Conservation (phyloP, 1,284 basidiomycete genomes). For the Xerocomus cyaneibrunnescens region DNA sequence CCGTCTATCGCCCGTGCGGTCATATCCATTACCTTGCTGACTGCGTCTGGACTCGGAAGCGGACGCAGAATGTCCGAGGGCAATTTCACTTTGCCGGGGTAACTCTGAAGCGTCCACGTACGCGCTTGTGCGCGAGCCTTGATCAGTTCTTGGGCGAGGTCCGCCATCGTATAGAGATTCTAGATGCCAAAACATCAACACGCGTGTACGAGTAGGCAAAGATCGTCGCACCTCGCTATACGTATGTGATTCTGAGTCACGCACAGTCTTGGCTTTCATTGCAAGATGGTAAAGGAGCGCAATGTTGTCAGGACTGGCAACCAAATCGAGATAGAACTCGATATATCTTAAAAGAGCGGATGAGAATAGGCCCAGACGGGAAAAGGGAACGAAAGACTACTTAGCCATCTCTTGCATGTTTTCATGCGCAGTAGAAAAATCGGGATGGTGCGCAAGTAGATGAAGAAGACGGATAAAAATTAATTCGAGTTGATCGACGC, state of each 20-base stretch:
- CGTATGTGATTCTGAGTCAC: conserved; percentile 67
- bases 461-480: conserved; percentile 86
- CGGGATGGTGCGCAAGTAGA: conserved; percentile 91
- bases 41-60: conserved; percentile 59
- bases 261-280: conserved; percentile 81
- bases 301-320: conserved; percentile 78
- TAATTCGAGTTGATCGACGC: conserved; percentile 73
- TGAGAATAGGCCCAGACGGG: not conserved
- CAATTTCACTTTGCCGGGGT: conserved; percentile 78
- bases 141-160: conserved; percentile 88
- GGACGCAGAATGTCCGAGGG: conserved; percentile 81
- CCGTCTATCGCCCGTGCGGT: not conserved
- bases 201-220: not conserved
- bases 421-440: conserved; percentile 67
- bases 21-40: conserved; percentile 50
- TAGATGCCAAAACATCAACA: conserved; percentile 54
- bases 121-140: conserved; percentile 64
- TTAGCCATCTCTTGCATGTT: conserved; percentile 72
- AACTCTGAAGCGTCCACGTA: conserved; percentile 77
- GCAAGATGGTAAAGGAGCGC: conserved; percentile 84
- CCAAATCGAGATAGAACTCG: conserved; percentile 80
- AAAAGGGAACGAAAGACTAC: conserved; percentile 39
- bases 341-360: conserved; percentile 63
- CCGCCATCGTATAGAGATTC: conserved; percentile 89
- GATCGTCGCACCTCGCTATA: conserved; percentile 60